These are phyloP conservation scores for Cladosporium sphaerospermum DNA, from an alignment of 2,329 filamentous ascomycete species.

Conservation along the genomic window DNA sequence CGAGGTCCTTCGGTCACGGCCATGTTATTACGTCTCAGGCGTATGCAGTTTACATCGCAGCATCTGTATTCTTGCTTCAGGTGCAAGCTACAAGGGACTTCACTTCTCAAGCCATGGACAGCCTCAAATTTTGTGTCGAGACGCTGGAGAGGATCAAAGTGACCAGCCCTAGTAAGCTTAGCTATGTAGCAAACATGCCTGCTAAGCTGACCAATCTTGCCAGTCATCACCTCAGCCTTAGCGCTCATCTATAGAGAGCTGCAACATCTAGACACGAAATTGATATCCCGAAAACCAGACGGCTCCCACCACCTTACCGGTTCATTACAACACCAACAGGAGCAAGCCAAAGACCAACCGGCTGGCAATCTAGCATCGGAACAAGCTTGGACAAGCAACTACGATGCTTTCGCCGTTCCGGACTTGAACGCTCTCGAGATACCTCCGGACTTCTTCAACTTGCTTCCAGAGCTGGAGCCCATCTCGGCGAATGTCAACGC, in stretches of 20 bases:
- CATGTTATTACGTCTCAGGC: slow-evolving; percentile 7
- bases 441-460: slow-evolving; percentile 3
- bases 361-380: not conserved
- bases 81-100: slow-evolving; percentile 7
- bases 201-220: not conserved
- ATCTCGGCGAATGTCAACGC: slow-evolving; percentile 4
- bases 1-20: slow-evolving; percentile 3
- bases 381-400: too few relatives aligned
- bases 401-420: not conserved
- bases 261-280: not conserved
- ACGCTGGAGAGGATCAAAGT: not conserved
- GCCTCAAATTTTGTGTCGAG: slow-evolving; percentile 1
- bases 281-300: not conserved
- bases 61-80: slow-evolving; percentile 4
- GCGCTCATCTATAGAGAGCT: slow-evolving; percentile 4
- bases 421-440: slow-evolving; percentile 3
- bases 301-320: slow-evolving; percentile 8
- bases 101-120: slow-evolving; percentile 3
- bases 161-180: slow-evolving; percentile 1
- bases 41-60: slow-evolving; percentile 7
- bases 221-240: slow-evolving; percentile 7
- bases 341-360: not conserved
- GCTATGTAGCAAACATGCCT: too few relatives aligned
- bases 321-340: not conserved
- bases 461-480: slow-evolving; percentile 6